Percentiles rank a stretch among this genome's conserved stretches.
phyloP scores from a whole-genome alignment of 148 eudicot species.

The Bassia scoparia region DNA sequence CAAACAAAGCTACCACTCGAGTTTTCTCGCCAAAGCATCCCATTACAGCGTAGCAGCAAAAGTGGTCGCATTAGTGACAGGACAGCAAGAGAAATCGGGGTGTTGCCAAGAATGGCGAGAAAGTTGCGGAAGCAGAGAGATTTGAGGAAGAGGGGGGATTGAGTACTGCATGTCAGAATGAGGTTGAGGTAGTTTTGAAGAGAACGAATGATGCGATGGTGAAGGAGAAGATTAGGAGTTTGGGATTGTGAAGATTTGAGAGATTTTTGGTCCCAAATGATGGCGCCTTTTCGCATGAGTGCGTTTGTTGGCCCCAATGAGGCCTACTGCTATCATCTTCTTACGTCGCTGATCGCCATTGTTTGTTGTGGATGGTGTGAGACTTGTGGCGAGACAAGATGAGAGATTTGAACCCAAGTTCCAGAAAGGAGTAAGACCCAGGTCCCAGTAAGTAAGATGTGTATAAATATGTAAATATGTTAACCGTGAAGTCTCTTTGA shows the following conservation, averaged over 20 bases:
- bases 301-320: conserved; percentile 88
- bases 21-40: conserved; percentile 60
- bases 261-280: conserved; percentile 53
- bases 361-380: background rate
- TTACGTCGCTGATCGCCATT: conserved; percentile 46
- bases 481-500: too few relatives aligned
- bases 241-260: conserved; percentile 31
- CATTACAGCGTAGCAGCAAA: conserved; percentile 76
- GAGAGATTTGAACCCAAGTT: background rate
- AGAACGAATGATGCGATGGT: conserved; percentile 23
- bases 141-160: conserved; percentile 60
- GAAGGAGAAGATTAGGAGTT: conserved; percentile 9
- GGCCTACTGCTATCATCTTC: conserved; percentile 81
- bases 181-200: conserved; percentile 55
- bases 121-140: conserved; percentile 73
- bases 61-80: conserved; percentile 83
- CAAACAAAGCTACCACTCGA: conserved; percentile 50
- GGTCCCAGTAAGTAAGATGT: too few relatives aligned
- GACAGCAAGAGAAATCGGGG: conserved; percentile 81
- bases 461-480: too few relatives aligned
- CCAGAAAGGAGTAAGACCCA: background rate
- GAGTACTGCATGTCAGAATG: conserved; percentile 64
- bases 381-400: background rate
- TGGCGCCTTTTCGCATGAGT: conserved; percentile 60
- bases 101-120: conserved; percentile 57